phyloP scores from a whole-genome alignment of 257 asterid genomes.

The Gentiana dahurica region DNA sequence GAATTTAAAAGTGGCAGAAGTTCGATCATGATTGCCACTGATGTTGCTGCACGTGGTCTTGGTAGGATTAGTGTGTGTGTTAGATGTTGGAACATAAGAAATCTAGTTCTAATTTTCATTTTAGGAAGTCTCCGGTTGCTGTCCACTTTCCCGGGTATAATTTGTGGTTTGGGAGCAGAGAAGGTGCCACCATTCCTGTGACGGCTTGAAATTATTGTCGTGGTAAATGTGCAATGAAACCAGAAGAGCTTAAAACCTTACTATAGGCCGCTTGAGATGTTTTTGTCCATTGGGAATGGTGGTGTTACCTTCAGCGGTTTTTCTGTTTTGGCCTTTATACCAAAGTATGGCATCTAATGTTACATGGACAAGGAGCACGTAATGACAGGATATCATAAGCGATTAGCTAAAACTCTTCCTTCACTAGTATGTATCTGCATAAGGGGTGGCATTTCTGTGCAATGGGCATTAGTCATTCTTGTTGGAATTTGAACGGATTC shows the following conservation, averaged over 20 bases:
- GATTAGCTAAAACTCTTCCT: background rate
- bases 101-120: conserved; percentile 28
- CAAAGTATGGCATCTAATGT: conserved; percentile 2
- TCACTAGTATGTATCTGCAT: background rate
- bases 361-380: conserved; percentile 14
- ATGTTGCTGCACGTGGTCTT: conserved; percentile 99
- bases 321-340: background rate
- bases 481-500: too few species aligned
- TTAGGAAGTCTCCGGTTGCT: conserved; percentile 83
- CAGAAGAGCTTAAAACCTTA: conserved; percentile 1
- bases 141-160: conserved; percentile 41
- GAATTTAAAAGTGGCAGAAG: conserved; percentile 83
- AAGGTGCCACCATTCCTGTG: conserved; percentile 17
- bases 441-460: background rate
- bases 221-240: background rate
- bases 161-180: conserved; percentile 74
- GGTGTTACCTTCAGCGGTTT: conserved; percentile 1
- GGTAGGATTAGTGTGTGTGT: conserved; percentile 64
- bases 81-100: conserved; percentile 35
- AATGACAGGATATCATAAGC: background rate
- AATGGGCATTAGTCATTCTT: too few species aligned
- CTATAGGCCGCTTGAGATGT: background rate
- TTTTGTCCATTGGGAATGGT: background rate
- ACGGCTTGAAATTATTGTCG: background rate
- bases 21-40: conserved; percentile 93